Evolutionary conservation across 495 filamentous ascomycete species (phyloP), one percentile per base, ranked within the genome.

Genomic region (Penicillium daleae): DNA sequence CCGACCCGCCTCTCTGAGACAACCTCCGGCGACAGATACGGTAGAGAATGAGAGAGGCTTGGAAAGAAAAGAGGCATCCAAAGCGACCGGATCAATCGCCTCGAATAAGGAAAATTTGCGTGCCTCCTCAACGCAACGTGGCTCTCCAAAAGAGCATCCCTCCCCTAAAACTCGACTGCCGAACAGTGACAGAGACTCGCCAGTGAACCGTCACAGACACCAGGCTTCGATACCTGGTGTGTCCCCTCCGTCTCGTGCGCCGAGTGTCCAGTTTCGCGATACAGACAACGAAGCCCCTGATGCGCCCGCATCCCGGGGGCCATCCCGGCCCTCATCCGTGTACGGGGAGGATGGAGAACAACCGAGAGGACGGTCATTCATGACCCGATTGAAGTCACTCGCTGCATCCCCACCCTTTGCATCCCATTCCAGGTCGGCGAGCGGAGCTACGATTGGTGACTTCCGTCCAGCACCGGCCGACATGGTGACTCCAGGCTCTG

Each of bases 221-320:
- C 75, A 71, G 42, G 49, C 68, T 10, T 73, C 75, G 17, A 31
- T 70, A 4, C 62, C 72, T 9, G 80, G 77, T 22, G 60, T 74
- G n/a, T 73, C 76, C 21, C 80, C 78, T 27, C 76, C 80, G 1
- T 80, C 83, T 9, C 78, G 79, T 24, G 75, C 83, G 50, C 83
- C 81, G 21, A 89, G 84, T 63, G 88, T 91, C 13, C 89, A 91
- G 63, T 91, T 91, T 66, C 81, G 79, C 29, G 73, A 83, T 56
- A 80, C 86, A 13, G 74, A 83, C 35, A 74, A 64, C 24, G 77
- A 79, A 57, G 77, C 78, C 27, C 57, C 73, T 24, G 76, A 82
- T 21, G 56, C 64, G 19, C 62, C 78, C 27, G 82, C 83, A 51
- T 82, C 79, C 22, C 76, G 84, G 60, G 78, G 85, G 9, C 83